Evolutionary conservation across 2,329 filamentous ascomycete genomes (phyloP).

Genomic region (Cercospora sp.): DNA sequence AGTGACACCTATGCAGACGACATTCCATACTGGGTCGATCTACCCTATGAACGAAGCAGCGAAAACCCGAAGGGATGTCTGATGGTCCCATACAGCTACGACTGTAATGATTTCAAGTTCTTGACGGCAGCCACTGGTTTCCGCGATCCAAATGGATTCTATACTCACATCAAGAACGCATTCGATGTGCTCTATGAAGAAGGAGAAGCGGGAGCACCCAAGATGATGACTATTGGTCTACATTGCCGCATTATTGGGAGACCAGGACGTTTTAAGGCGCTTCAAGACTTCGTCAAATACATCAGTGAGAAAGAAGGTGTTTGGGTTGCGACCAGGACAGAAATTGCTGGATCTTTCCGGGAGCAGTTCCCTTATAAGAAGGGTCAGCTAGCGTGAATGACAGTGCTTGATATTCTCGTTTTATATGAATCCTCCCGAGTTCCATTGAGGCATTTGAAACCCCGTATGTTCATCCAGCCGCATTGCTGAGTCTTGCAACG

Average conservation of each 20-base stretch:
- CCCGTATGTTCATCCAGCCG: background rate
- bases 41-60: conserved; percentile 49
- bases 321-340: conserved; percentile 56
- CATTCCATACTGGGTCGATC: conserved; percentile 57
- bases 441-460: background rate
- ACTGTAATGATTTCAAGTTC: conserved; percentile 57
- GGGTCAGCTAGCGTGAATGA: conserved; percentile 24
- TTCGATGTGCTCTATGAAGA: conserved; percentile 59
- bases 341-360: conserved; percentile 54
- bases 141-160: conserved; percentile 48
- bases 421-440: background rate
- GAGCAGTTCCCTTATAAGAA: conserved; percentile 51
- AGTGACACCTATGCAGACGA: conserved; percentile 58
- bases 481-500: background rate
- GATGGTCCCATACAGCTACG: conserved; percentile 50
- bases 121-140: conserved; percentile 47
- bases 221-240: conserved; percentile 60
- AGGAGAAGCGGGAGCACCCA: conserved; percentile 50
- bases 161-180: conserved; percentile 51
- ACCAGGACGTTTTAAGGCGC: conserved; percentile 53
- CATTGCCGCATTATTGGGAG: conserved; percentile 57
- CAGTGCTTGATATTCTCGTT: background rate
- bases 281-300: conserved; percentile 57
- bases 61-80: conserved; percentile 48
- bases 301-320: conserved; percentile 54